Percentiles rank a stretch among this genome's conserved stretches.
Conservation (phyloP, 306 rosid species). For the Macrotyloma uniflorum region DNA sequence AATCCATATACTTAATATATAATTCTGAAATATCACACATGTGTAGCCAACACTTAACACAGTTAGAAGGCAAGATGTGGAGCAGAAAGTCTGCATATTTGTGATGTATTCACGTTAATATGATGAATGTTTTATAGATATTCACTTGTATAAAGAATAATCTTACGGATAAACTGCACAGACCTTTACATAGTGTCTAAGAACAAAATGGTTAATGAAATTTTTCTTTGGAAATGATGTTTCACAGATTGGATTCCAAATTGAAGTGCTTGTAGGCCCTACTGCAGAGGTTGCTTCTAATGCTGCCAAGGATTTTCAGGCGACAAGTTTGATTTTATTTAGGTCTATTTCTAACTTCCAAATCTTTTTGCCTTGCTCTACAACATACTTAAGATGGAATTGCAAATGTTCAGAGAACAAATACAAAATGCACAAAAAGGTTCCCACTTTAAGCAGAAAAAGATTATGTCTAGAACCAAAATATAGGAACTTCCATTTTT, state of each 20-base stretch:
- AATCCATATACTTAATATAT: not conserved
- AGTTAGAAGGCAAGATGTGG: not conserved
- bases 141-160: not conserved
- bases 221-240: not conserved
- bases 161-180: not conserved
- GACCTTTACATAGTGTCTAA: not conserved
- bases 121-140: not conserved
- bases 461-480: not conserved
- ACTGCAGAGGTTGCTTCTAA: conserved; percentile 49
- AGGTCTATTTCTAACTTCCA: conserved; percentile 53
- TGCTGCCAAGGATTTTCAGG: conserved; percentile 39
- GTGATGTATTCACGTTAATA: not conserved
- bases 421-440: not conserved
- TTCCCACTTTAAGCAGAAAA: not conserved
- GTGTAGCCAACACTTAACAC: not conserved
- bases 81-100: not conserved
- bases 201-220: not conserved
- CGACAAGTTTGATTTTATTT: conserved; percentile 74
- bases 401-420: not conserved
- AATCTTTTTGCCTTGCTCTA: not conserved
- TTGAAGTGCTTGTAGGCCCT: conserved; percentile 55
- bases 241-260: conserved; percentile 59
- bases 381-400: not conserved
- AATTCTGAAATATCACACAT: not conserved
- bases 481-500: not conserved